Evolutionary conservation across 345 rosid species (phyloP).

Genomic region (Bruguiera gymnorhiza): DNA sequence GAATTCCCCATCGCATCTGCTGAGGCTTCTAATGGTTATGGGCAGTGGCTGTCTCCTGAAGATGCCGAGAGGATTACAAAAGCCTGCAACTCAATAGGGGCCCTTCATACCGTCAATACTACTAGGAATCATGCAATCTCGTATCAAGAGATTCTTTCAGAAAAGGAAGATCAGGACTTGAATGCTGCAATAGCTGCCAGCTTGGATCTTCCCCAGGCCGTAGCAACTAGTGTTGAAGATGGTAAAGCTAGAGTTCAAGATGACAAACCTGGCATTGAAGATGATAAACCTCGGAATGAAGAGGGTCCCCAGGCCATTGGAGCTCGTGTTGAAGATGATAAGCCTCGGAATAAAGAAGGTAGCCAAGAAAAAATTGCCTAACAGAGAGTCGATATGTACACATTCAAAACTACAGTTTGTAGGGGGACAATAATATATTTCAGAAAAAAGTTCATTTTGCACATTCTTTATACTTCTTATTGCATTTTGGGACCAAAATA

Average conservation of each 20-base stretch:
- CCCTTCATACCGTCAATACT: constrained; percentile 30
- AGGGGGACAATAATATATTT: constrained; percentile 17
- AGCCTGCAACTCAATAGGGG: constrained; percentile 41
- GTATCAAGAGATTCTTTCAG: constrained; percentile 41
- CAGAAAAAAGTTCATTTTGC: constrained; percentile 19
- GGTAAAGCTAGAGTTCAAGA: neutral
- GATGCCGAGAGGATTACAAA: constrained; percentile 82
- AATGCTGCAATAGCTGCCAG: constrained; percentile 92
- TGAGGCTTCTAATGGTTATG: constrained; percentile 72
- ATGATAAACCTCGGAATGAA: constrained; percentile 22
- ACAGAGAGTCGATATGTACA: constrained; percentile 10
- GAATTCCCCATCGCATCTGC: constrained; percentile 70
- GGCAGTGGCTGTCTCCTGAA: constrained; percentile 87
- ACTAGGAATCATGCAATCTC: constrained; percentile 37
- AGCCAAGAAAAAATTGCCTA: constrained; percentile 24
- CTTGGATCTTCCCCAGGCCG: constrained; percentile 57
- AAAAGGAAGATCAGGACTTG: constrained; percentile 73
- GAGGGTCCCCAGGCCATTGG: neutral
- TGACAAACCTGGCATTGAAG: neutral
- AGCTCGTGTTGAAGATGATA: constrained; percentile 11
- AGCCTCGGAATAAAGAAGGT: constrained; percentile 33
- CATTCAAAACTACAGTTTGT: constrained; percentile 3
- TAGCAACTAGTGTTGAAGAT: constrained; percentile 26
- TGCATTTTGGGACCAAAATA: neutral
- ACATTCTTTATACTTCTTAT: constrained; percentile 18